Evolutionary conservation across 2,329 filamentous ascomycete genomes (phyloP).

Genomic region (Cladosporium sp.): DNA sequence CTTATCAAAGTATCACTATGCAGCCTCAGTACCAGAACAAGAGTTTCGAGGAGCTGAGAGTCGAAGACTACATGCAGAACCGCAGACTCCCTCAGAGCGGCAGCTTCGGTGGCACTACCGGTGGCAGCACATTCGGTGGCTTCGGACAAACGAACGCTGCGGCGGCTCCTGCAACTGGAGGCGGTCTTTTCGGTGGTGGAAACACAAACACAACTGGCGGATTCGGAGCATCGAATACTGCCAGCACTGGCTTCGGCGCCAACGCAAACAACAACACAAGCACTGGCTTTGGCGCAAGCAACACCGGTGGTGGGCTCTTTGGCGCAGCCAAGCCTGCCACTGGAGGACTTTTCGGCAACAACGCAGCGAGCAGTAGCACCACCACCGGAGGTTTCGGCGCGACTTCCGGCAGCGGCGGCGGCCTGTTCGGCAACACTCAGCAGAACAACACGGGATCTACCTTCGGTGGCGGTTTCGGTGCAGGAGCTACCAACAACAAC

Average conservation of each 20-base stretch:
- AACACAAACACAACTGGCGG: slow-evolving; percentile 32
- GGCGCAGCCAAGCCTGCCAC: slow-evolving; percentile 42
- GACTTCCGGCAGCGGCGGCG: slow-evolving; percentile 18
- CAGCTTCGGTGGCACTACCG: slow-evolving; percentile 63
- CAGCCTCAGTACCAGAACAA: slow-evolving; percentile 82
- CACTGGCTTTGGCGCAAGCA: slow-evolving; percentile 26
- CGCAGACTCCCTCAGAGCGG: slow-evolving; percentile 79
- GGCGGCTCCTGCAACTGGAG: slow-evolving; percentile 29
- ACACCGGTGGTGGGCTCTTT: slow-evolving; percentile 29
- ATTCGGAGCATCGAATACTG: slow-evolving; percentile 38
- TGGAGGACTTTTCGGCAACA: slow-evolving; percentile 34
- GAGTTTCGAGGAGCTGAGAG: slow-evolving; percentile 68
- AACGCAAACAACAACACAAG: slow-evolving; percentile 32
- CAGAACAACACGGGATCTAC: slow-evolving; percentile 4
- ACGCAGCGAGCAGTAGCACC: slow-evolving; percentile 21
- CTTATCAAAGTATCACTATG: slow-evolving; percentile 78
- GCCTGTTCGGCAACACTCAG: slow-evolving; percentile 23
- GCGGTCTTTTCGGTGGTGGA: slow-evolving; percentile 35
- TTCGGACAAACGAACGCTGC: slow-evolving; percentile 44
- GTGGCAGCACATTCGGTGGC: slow-evolving; percentile 53
- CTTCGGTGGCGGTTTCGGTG: slow-evolving; percentile 20
- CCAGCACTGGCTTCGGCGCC: slow-evolving; percentile 27
- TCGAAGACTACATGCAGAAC: slow-evolving; percentile 87
- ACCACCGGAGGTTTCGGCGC: slow-evolving; percentile 18
- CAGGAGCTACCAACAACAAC: slow-evolving; percentile 5